These are phyloP conservation scores for Panicum virgatum DNA, from an alignment of 202 grass and related monocot genomes.

Conservation along the genomic window DNA sequence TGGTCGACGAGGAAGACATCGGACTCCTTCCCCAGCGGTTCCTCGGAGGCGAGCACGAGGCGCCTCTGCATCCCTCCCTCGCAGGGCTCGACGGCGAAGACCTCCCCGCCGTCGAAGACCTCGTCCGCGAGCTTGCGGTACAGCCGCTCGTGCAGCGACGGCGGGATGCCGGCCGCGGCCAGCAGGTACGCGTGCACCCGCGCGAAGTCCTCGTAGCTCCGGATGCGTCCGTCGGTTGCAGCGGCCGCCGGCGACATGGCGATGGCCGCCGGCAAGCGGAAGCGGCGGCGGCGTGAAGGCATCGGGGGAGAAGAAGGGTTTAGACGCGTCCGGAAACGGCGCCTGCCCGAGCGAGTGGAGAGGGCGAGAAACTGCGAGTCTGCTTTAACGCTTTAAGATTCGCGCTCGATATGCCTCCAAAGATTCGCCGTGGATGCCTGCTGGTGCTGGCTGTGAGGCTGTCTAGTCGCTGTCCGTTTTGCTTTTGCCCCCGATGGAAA, in stretches of 20 bases:
- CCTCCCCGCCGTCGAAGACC: conserved; percentile 82
- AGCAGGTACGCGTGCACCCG: conserved; percentile 75
- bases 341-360: background rate
- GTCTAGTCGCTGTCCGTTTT: background rate
- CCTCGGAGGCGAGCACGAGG: conserved; percentile 47
- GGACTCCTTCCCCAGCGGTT: conserved; percentile 49
- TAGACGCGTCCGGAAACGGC: conserved; percentile 11
- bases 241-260: conserved; percentile 33
- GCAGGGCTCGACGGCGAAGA: conserved; percentile 71
- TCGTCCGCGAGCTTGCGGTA: conserved; percentile 80
- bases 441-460: background rate
- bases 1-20: conserved; percentile 93
- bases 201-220: conserved; percentile 64
- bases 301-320: conserved; percentile 46
- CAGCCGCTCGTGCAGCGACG: conserved; percentile 59
- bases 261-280: background rate
- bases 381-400: background rate
- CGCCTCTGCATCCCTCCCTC: conserved; percentile 59
- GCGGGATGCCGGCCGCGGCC: conserved; percentile 62
- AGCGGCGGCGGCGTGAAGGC: background rate
- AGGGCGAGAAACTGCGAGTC: background rate
- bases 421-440: background rate
- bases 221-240: conserved; percentile 25
- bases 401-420: background rate
- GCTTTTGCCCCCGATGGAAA: background rate